Percentiles rank a stretch among this genome's conserved stretches.
Evolutionary conservation across 2,329 filamentous ascomycete genomes (phyloP).

Genomic region (Aspergillus ruber): DNA sequence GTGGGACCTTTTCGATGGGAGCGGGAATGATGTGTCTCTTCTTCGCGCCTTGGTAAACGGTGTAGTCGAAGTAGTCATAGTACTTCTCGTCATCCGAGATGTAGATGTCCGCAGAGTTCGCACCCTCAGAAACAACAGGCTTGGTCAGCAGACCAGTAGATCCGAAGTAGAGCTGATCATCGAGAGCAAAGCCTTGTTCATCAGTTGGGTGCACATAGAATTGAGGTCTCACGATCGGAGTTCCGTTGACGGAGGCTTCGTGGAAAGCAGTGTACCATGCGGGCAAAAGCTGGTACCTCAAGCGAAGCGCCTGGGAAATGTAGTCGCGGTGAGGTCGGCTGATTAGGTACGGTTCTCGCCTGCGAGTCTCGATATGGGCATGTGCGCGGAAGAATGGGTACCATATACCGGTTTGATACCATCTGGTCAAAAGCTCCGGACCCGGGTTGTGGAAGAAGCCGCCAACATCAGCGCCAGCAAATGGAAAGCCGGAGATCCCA

Average conservation of each 20-base stretch:
- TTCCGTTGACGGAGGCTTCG: slow-evolving; percentile 73
- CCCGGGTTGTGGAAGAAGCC: slow-evolving; percentile 97
- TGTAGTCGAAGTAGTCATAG: slow-evolving; percentile 92
- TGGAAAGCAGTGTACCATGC: slow-evolving; percentile 98
- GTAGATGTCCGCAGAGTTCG: slow-evolving; percentile 69
- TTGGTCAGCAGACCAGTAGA: slow-evolving; percentile 86
- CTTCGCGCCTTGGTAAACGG: slow-evolving; percentile 64
- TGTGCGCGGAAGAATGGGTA: slow-evolving; percentile 98
- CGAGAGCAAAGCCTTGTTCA: slow-evolving; percentile 78
- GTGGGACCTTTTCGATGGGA: slow-evolving; percentile 76
- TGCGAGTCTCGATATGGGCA: slow-evolving; percentile 91
- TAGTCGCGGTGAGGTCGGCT: slow-evolving; percentile 80
- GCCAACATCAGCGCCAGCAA: slow-evolving; percentile 89
- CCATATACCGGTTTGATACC: slow-evolving; percentile 95
- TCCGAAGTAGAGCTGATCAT: slow-evolving; percentile 90
- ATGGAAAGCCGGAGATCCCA: slow-evolving; percentile 87
- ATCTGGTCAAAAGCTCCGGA: slow-evolving; percentile 82
- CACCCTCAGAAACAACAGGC: slow-evolving; percentile 74
- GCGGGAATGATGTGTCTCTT: slow-evolving; percentile 64
- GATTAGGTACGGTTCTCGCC: slow-evolving; percentile 84
- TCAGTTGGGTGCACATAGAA: slow-evolving; percentile 86
- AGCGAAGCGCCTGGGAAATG: slow-evolving; percentile 76
- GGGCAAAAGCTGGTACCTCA: slow-evolving; percentile 83
- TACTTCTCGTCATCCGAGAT: slow-evolving; percentile 84
- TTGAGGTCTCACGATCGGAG: slow-evolving; percentile 83